phyloP scores from a whole-genome alignment of 139 green algal species.

The Chlorella sp. region DNA sequence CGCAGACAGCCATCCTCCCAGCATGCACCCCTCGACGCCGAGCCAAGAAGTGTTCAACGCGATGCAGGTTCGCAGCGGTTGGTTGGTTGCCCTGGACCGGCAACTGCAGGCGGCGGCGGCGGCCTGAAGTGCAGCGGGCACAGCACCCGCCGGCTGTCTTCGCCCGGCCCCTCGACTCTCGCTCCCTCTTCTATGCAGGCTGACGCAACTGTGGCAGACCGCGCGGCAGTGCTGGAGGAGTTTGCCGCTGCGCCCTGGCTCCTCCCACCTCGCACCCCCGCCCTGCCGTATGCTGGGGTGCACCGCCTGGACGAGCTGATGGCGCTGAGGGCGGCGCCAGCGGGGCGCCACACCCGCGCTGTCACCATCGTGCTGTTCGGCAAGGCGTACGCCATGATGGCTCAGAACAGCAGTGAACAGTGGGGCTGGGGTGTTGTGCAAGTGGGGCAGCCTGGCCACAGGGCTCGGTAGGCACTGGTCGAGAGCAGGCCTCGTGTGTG shows the following conservation, averaged over 20 bases:
- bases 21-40: not conserved
- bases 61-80: not conserved
- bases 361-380: not conserved
- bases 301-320: not conserved
- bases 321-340: not conserved
- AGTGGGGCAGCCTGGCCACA: too few species aligned
- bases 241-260: conserved; percentile 30
- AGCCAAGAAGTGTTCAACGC: not conserved
- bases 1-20: too few species aligned
- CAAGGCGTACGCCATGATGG: conserved; percentile 5
- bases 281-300: conserved; percentile 4
- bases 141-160: not conserved
- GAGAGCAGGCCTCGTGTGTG: not conserved
- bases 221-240: not conserved
- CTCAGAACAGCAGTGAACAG: conserved; percentile 8
- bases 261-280: not conserved
- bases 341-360: not conserved
- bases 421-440: too few species aligned
- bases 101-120: too few species aligned
- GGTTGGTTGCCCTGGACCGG: not conserved
- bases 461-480: too few species aligned
- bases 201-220: not conserved
- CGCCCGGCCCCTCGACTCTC: too few species aligned
- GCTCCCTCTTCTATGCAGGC: not conserved
- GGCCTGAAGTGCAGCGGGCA: too few species aligned